phyloP scores from a whole-genome alignment of 257 asterid genomes.

The Solanum ossicruentum region DNA sequence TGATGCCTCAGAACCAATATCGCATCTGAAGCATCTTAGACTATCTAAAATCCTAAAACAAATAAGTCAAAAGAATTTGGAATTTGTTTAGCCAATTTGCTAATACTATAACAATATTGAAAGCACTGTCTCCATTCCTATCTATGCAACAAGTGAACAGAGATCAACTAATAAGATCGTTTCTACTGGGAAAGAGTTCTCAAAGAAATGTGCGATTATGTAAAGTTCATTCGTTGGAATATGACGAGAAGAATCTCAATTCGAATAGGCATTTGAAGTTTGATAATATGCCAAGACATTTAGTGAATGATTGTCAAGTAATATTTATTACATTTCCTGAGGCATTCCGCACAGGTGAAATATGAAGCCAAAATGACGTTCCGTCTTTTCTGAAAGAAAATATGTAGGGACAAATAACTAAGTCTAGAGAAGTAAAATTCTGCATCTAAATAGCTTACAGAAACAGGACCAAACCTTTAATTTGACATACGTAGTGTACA shows the following conservation, averaged over 20 bases:
- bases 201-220: not conserved
- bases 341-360: constrained; percentile 82
- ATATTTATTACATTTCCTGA: constrained; percentile 57
- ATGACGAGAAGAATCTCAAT: not conserved
- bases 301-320: not conserved
- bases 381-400: constrained; percentile 31
- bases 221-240: not conserved
- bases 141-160: not conserved
- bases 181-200: not conserved
- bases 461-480: constrained; percentile 53
- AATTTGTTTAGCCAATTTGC: not conserved
- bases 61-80: not conserved
- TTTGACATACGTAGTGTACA: constrained; percentile 81
- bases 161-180: not conserved
- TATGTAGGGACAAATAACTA: not conserved
- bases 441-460: not conserved
- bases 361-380: constrained; percentile 82
- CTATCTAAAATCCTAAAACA: not conserved
- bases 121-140: not conserved
- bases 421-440: not conserved
- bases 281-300: not conserved
- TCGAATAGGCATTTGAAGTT: not conserved
- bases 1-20: not conserved
- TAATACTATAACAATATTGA: not conserved
- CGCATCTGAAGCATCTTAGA: not conserved